phyloP scores from a whole-genome alignment of 208 protist species.

The Phytomonas francai region DNA sequence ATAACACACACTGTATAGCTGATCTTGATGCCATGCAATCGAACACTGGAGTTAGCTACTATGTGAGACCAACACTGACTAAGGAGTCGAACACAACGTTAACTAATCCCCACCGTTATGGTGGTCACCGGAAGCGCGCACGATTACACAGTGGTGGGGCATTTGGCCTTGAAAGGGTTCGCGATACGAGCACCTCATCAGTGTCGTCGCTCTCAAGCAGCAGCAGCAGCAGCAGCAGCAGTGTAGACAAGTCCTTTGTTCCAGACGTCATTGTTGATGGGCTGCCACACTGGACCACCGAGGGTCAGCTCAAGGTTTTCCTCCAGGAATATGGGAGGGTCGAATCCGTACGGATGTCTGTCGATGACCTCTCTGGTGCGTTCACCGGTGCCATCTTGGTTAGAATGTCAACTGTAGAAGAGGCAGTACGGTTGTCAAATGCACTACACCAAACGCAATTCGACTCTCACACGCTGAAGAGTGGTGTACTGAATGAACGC shows the following conservation, averaged over 20 bases:
- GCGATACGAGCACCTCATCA: background rate
- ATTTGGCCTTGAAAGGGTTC: background rate
- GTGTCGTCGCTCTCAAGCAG: background rate
- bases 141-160: background rate
- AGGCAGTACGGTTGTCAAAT: slow-evolving; percentile 51
- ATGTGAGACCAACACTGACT: slow-evolving; percentile 3
- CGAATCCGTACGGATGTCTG: slow-evolving; percentile 39
- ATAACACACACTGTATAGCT: slow-evolving; percentile 45
- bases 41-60: slow-evolving; percentile 13
- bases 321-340: slow-evolving; percentile 62
- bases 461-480: slow-evolving; percentile 33
- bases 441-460: slow-evolving; percentile 42
- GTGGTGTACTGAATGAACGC: slow-evolving; percentile 57
- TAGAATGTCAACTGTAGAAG: slow-evolving; percentile 59
- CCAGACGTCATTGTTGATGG: slow-evolving; percentile 75
- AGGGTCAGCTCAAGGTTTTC: slow-evolving; percentile 64
- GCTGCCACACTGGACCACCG: slow-evolving; percentile 74
- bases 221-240: slow-evolving; percentile 14
- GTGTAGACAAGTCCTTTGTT: slow-evolving; percentile 34
- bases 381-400: slow-evolving; percentile 76
- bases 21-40: slow-evolving; percentile 34
- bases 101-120: slow-evolving; percentile 7
- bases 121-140: background rate
- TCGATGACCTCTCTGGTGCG: slow-evolving; percentile 65
- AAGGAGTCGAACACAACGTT: slow-evolving; percentile 11